A percentile compares a stretch with the other conserved stretches of the same genome.
Conservation (phyloP, 768 basidiomycete species). For the Podaxis sp. region DNA sequence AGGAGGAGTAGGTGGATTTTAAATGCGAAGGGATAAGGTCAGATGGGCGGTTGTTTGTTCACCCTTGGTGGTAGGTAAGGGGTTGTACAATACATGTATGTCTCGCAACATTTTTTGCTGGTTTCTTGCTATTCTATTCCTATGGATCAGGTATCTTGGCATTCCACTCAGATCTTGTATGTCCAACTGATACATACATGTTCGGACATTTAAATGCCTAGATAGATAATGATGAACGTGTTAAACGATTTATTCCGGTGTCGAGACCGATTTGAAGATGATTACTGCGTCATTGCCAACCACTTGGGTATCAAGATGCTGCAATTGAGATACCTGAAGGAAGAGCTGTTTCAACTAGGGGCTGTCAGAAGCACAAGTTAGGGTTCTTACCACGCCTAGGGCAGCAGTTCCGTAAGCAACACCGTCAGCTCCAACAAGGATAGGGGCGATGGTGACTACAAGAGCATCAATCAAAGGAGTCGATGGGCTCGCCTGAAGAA, state of each 20-base stretch:
- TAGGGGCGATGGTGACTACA: slow-evolving; percentile 84
- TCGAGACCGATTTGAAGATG: slow-evolving; percentile 14
- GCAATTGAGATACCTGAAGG: slow-evolving; percentile 19
- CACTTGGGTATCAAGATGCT: slow-evolving; percentile 25
- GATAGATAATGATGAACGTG: background rate
- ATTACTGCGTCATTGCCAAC: slow-evolving; percentile 34
- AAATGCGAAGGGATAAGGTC: no score
- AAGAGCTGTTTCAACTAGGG: background rate
- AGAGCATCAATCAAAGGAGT: slow-evolving; percentile 58
- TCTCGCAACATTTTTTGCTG: background rate
- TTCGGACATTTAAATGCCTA: background rate
- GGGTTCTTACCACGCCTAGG: background rate
- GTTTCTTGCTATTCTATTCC: background rate
- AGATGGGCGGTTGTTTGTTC: background rate
- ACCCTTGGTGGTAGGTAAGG: background rate
- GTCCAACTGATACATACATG: background rate
- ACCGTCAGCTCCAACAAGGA: slow-evolving; percentile 72
- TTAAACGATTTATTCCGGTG: background rate
- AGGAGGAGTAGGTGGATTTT: background rate
- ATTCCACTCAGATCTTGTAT: background rate
- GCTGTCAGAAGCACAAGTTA: background rate
- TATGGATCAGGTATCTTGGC: background rate
- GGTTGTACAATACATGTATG: slow-evolving; percentile 2
- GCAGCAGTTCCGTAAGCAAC: slow-evolving; percentile 40
- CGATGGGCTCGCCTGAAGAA: slow-evolving; percentile 34